Evolutionary conservation across 2,329 filamentous ascomycete species (phyloP).

Genomic region (Penicillium sp.): DNA sequence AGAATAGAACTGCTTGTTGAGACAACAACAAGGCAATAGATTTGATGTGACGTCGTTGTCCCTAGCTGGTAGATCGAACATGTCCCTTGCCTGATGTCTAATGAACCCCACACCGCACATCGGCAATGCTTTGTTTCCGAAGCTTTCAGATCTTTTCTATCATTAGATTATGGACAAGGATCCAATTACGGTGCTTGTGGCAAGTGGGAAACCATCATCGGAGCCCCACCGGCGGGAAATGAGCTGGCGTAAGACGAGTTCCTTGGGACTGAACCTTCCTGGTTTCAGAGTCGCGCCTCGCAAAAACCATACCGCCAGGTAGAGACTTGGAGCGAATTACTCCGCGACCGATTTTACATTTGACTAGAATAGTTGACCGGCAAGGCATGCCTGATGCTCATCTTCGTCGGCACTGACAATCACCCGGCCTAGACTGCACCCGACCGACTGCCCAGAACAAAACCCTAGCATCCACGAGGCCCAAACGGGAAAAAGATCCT

Average conservation of each 20-base stretch:
- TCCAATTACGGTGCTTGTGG: background rate
- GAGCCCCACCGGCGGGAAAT: background rate
- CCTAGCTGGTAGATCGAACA: background rate
- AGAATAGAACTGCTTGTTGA: background rate
- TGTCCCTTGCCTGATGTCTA: background rate
- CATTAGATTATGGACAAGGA: background rate
- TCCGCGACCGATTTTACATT: background rate
- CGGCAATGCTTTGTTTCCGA: background rate
- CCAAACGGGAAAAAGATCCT: background rate
- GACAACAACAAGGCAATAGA: background rate
- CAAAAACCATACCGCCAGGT: background rate
- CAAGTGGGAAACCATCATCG: background rate
- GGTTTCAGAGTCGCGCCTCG: background rate
- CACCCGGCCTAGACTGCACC: background rate
- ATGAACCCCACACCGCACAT: background rate
- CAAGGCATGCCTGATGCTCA: background rate
- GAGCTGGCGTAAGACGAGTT: background rate
- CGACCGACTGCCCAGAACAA: background rate
- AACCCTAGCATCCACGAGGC: background rate
- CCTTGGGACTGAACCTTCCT: background rate
- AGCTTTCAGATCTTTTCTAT: background rate
- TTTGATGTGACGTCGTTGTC: background rate
- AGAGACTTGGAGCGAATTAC: background rate
- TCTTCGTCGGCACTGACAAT: background rate
- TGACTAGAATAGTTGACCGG: background rate